Percentiles rank a stretch among this genome's conserved stretches.
These are phyloP conservation scores for Ligustrum vulgare DNA, from an alignment of 257 asterid genomes.

Conservation along the genomic window DNA sequence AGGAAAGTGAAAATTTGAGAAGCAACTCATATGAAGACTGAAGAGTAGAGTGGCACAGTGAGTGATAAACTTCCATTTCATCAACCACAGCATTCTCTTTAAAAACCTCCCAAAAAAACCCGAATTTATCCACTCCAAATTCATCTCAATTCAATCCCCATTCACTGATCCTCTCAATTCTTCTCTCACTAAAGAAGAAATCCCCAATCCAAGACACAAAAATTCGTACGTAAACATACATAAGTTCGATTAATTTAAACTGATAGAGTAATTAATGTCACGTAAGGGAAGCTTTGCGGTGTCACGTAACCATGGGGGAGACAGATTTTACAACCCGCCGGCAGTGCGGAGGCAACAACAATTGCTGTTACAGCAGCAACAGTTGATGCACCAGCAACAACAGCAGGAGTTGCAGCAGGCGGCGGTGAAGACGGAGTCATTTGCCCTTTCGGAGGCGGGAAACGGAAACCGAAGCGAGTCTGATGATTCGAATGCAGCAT, in stretches of 20 bases:
- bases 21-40: too few species aligned
- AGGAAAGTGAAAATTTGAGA: too few species aligned
- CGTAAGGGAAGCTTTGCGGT: conserved; percentile 63
- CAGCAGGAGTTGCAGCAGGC: conserved; percentile 28
- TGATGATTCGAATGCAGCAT: conserved; percentile 36
- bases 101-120: conserved; percentile 33
- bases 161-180: conserved; percentile 5
- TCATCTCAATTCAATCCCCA: conserved; percentile 31
- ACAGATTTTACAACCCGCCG: conserved; percentile 60
- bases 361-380: conserved; percentile 36
- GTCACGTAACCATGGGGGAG: conserved; percentile 51
- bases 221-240: not conserved
- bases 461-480: conserved; percentile 33
- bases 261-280: conserved; percentile 37
- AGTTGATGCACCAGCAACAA: conserved; percentile 25
- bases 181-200: not conserved
- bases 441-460: conserved; percentile 28
- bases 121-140: conserved; percentile 20
- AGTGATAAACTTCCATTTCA: conserved; percentile 28
- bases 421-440: conserved; percentile 33
- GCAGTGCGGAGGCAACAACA: conserved; percentile 57
- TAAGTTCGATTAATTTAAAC: too few species aligned
- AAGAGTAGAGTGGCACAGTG: not conserved
- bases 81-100: not conserved
- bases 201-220: conserved; percentile 15